These are phyloP conservation scores for Xylariaceae sp. DNA, from an alignment of 2,329 filamentous ascomycete genomes.

Conservation along the genomic window DNA sequence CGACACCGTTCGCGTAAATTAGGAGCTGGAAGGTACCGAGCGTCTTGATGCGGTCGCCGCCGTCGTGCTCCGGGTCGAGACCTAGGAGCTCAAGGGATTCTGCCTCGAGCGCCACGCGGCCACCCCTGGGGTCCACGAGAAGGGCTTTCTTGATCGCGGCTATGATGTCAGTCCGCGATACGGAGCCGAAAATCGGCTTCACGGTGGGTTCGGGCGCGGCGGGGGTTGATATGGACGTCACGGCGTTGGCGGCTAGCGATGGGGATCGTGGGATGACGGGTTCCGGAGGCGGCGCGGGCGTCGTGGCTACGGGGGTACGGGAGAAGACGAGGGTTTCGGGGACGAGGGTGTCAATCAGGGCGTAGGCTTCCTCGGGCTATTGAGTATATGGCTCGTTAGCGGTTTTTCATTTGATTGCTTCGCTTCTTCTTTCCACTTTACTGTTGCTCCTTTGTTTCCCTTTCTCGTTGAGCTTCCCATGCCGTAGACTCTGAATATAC, in stretches of 20 bases:
- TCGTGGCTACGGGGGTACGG: constrained; percentile 28
- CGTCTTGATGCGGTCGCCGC: constrained; percentile 39
- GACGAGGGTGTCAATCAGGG: constrained; percentile 35
- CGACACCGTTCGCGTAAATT: constrained; percentile 26
- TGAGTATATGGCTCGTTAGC: constrained; percentile 19
- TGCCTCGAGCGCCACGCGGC: constrained; percentile 35
- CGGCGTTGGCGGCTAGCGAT: constrained; percentile 28
- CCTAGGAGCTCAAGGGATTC: constrained; percentile 36
- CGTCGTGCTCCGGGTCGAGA: constrained; percentile 25
- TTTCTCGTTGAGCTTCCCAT: neutral
- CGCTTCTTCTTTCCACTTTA: neutral
- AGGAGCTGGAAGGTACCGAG: constrained; percentile 40
- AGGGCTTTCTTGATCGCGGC: constrained; percentile 35
- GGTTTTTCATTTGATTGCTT: neutral
- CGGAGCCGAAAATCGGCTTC: constrained; percentile 41
- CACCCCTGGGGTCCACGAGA: constrained; percentile 32
- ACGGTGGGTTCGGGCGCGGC: constrained; percentile 17
- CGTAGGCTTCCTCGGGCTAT: constrained; percentile 36
- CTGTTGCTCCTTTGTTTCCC: neutral
- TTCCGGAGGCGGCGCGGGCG: constrained; percentile 12
- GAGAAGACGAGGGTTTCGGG: constrained; percentile 38
- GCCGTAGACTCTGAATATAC: neutral
- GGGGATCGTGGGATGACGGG: constrained; percentile 27
- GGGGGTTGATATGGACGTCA: constrained; percentile 18
- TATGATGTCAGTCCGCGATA: constrained; percentile 38